Conservation (phyloP, 192 early-diverging fungal genomes). For the Jimgerdemannia lactiflua region DNA sequence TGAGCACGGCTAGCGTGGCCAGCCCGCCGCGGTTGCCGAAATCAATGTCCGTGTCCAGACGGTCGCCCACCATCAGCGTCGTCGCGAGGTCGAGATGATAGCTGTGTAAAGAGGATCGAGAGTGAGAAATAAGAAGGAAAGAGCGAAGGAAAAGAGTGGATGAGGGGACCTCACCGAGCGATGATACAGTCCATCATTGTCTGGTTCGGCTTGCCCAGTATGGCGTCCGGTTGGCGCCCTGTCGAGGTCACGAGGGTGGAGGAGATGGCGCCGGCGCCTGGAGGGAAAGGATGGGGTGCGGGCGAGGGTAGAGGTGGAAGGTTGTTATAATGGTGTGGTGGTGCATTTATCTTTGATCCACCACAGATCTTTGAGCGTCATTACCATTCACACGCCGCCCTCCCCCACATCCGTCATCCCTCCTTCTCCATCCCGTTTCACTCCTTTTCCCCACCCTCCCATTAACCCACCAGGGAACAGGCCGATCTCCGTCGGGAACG, state of each 20-base stretch:
- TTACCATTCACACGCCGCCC: too few species aligned
- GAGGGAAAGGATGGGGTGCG: conserved; percentile 6
- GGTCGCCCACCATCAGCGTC: conserved; percentile 97
- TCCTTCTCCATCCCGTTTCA: neutral
- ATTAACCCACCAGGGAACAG: conserved; percentile 63
- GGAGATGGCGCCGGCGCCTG: conserved; percentile 81
- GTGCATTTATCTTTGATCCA: too few species aligned
- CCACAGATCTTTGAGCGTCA: too few species aligned
- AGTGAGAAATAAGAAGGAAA: conserved; percentile 42
- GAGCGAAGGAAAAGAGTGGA: neutral
- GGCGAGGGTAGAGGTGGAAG: neutral
- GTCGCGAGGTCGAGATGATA: conserved; percentile 57
- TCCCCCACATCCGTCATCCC: too few species aligned
- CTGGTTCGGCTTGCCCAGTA: conserved; percentile 92
- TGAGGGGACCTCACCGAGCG: conserved; percentile 53
- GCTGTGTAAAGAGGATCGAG: too few species aligned
- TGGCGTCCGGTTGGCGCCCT: conserved; percentile 68
- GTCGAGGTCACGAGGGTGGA: conserved; percentile 72
- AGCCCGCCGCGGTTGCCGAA: conserved; percentile 89
- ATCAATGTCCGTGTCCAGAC: conserved; percentile 93
- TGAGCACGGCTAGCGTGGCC: conserved; percentile 88
- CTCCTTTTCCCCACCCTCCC: neutral
- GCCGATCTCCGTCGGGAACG: conserved; percentile 77
- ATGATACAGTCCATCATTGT: conserved; percentile 94
- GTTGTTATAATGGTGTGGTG: neutral